Percentiles rank a stretch among this genome's conserved stretches.
phyloP scores from a whole-genome alignment of 257 asterid species.

The Ligustrum vulgare region DNA sequence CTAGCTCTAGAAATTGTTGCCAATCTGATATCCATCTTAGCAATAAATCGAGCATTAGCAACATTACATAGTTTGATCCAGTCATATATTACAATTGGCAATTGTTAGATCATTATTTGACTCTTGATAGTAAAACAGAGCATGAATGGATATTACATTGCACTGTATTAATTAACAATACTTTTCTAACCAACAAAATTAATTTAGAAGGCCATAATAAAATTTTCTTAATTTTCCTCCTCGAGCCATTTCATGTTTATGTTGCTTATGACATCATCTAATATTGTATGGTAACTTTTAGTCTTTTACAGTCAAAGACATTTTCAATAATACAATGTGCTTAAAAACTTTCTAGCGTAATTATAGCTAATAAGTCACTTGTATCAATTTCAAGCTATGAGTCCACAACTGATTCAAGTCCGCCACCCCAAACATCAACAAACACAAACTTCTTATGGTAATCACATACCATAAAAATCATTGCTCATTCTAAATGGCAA shows the following conservation, averaged over 20 bases:
- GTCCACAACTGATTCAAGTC: neutral
- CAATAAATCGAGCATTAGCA: conserved; percentile 10
- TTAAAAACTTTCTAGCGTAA: neutral
- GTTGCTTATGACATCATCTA: no score
- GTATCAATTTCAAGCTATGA: neutral
- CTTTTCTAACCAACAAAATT: no score
- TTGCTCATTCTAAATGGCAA: no score
- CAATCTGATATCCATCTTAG: no score
- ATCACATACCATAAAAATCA: no score
- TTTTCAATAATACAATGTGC: neutral
- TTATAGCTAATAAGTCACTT: neutral
- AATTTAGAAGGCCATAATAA: no score
- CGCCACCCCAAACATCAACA: no score
- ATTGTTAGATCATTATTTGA: no score
- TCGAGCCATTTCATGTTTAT: neutral
- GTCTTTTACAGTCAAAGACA: neutral
- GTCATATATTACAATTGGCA: neutral
- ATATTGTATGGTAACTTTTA: no score
- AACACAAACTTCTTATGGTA: no score
- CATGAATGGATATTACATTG: neutral
- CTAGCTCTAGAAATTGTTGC: no score
- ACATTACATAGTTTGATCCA: neutral
- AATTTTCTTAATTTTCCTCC: no score
- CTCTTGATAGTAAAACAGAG: neutral
- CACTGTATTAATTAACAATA: neutral